phyloP scores from a whole-genome alignment of 257 asterid species.

The Fraxinus quadrangulata region DNA sequence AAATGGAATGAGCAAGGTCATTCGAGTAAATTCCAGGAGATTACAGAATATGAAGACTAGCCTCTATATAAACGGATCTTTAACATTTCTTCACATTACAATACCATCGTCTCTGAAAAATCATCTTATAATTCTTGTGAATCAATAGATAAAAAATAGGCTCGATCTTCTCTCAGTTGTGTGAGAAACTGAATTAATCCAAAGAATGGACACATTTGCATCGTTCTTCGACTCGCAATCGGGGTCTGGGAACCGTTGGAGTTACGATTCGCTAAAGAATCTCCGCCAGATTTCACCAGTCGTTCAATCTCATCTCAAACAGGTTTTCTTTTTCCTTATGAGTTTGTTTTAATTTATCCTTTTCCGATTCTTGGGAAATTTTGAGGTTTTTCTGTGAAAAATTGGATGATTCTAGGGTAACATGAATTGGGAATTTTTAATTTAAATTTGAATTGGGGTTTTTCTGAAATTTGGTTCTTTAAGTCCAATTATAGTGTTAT shows the following conservation, averaged over 20 bases:
- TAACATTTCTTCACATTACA: neutral
- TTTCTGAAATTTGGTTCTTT: neutral
- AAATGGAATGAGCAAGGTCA: neutral
- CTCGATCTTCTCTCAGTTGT: neutral
- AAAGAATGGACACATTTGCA: conserved; percentile 66
- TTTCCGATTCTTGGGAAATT: neutral
- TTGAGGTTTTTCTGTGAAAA: neutral
- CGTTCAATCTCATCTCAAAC: conserved; percentile 89
- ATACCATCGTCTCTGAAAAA: neutral
- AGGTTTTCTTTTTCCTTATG: conserved; percentile 38
- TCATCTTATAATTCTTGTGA: neutral
- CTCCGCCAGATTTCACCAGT: conserved; percentile 84
- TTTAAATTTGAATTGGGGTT: neutral
- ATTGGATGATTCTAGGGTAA: neutral
- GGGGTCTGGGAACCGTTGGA: conserved; percentile 63
- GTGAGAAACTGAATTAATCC: neutral
- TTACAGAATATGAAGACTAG: neutral
- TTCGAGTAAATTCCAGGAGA: neutral
- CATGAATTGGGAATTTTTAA: neutral
- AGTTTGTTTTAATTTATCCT: neutral
- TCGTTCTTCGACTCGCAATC: conserved; percentile 67
- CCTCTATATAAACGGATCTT: neutral
- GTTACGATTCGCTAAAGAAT: conserved; percentile 80
- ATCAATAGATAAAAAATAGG: neutral
- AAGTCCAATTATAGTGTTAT: neutral